Conservation (phyloP, 306 rosid genomes). For the Vigna mungo region DNA sequence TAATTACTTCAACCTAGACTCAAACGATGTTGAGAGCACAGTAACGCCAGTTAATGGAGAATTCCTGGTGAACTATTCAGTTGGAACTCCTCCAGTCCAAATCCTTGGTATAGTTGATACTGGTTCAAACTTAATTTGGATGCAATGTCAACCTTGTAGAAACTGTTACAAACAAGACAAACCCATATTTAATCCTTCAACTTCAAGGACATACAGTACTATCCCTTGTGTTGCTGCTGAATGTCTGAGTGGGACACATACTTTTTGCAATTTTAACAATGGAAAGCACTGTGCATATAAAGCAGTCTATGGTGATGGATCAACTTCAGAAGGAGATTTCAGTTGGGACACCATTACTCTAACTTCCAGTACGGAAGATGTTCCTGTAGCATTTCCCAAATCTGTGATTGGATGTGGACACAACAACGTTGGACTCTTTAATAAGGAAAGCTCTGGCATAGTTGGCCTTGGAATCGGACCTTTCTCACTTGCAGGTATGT, state of each 20-base stretch:
- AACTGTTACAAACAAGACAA: conserved; percentile 46
- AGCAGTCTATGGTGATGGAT: conserved; percentile 23
- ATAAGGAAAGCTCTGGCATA: too few relatives aligned
- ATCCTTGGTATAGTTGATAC: conserved; percentile 57
- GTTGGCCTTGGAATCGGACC: too few relatives aligned
- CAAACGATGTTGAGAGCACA: background rate
- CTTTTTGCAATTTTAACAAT: background rate
- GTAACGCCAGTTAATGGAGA: conserved; percentile 4
- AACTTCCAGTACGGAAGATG: too few relatives aligned
- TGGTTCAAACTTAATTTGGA: conserved; percentile 63
- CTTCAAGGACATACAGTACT: conserved; percentile 44
- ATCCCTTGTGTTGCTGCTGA: background rate
- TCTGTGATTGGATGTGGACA: too few relatives aligned
- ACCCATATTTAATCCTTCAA: conserved; percentile 53
- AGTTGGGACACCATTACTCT: background rate
- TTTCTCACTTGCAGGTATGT: too few relatives aligned
- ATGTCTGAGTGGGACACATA: accelerated
- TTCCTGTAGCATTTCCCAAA: too few relatives aligned
- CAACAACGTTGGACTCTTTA: too few relatives aligned
- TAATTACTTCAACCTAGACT: background rate
- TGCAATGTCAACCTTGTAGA: conserved; percentile 59
- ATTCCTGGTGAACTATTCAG: conserved; percentile 49
- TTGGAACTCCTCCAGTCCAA: conserved; percentile 62
- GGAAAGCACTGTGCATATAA: conserved; percentile 30
- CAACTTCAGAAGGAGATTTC: background rate